Percentiles rank a stretch among this genome's conserved stretches.
Conservation (phyloP, 164 flowering plant genomes). For the Umbellularia californica region DNA sequence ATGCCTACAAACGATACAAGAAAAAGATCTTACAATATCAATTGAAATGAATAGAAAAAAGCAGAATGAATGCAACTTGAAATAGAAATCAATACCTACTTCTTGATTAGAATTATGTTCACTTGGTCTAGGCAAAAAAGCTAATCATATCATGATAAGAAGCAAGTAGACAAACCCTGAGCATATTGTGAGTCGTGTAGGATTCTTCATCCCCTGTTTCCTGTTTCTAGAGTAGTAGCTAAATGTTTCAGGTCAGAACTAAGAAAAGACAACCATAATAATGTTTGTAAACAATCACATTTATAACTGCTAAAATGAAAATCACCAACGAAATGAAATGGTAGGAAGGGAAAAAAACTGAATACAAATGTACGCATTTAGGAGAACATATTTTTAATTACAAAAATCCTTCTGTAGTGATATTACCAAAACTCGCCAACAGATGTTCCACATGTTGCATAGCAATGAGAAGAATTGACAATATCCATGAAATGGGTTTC, state of each 20-base stretch:
- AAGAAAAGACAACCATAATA: slow-evolving; percentile 6
- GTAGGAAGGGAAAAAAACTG: too few species aligned
- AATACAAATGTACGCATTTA: too few species aligned
- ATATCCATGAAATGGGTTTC: too few species aligned
- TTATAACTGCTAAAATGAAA: too few species aligned
- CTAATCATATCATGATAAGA: slow-evolving; percentile 1
- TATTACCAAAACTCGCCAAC: too few species aligned
- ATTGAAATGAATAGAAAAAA: background rate
- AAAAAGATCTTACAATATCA: too few species aligned
- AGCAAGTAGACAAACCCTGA: slow-evolving; percentile 48
- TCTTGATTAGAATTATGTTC: background rate
- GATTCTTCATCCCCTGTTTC: slow-evolving; percentile 65
- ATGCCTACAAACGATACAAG: too few species aligned
- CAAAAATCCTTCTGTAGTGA: too few species aligned
- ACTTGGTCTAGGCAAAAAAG: background rate
- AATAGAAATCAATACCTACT: background rate
- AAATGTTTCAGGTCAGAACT: slow-evolving; percentile 73
- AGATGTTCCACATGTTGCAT: too few species aligned
- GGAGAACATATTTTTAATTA: too few species aligned
- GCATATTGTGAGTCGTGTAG: slow-evolving; percentile 90
- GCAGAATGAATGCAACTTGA: background rate
- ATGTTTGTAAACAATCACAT: background rate
- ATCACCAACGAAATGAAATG: too few species aligned
- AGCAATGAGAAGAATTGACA: too few species aligned
- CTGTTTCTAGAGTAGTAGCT: slow-evolving; percentile 54